Evolutionary conservation across 1,139 yeast genomes (phyloP), one percentile per base, ranked within the genome.

Genomic region (Magnusiomyces magnusii): DNA sequence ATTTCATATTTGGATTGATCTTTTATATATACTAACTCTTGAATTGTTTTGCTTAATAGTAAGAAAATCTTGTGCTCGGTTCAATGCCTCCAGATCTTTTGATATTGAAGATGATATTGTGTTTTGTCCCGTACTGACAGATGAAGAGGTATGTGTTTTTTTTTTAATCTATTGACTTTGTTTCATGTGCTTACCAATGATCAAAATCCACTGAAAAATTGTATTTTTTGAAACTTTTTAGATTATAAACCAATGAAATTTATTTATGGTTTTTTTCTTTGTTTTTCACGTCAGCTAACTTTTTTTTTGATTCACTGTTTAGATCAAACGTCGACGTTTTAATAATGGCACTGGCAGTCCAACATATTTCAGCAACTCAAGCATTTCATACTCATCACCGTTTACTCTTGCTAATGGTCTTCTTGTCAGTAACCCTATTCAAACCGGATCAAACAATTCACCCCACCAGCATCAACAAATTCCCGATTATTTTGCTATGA

Each of bases 21-120:
- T 15, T 39, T 39, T 15, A 39, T 39, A 10, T 39, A 39, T 39
- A 31, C 36, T 31, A 31, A 31, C 36, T n/a, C n/a, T n/a, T n/a
- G n/a, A n/a, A n/a, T n/a, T 10, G 10, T 39, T 39, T 10, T n/a
- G 27, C 5, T 44, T 44, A 5, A 44, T 44, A 44, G 49, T 44
- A 7, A 5, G 49, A 44, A 44, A n/a, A 23, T 21, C 49, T 21
- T 44, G 27, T 21, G 55, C 31, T 47, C 78, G 84, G 63, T 78
- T 83, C 66, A 84, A 84, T 65, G 79, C 85, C 52, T 82, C 84
- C 66, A 80, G 87, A 64, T 84, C 88, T 42, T 85, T 86, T 71
- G 90, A 85, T 64, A 69, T 78, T 53, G 90, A 84, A 69, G 87
- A 86, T 63, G 92, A 86, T 69, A 69, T 81, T 62, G 91, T 85